phyloP scores from a whole-genome alignment of 2,329 filamentous ascomycete genomes.

The Penicillium concentricum region DNA sequence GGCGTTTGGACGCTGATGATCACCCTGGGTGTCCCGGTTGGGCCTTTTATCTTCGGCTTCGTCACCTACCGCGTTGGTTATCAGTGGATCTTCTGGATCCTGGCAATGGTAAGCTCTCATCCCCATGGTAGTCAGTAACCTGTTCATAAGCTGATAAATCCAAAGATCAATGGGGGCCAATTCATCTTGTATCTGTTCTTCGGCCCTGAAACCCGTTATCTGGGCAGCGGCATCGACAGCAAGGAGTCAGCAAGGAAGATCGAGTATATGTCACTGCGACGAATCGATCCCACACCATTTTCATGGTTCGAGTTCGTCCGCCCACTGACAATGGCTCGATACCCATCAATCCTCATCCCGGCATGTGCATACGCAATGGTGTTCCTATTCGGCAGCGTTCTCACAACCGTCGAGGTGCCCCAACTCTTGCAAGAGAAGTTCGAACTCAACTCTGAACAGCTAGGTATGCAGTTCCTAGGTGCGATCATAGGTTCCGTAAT shows the following conservation, averaged over 20 bases:
- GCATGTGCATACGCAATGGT: slow-evolving; percentile 58
- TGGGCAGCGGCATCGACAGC: slow-evolving; percentile 30
- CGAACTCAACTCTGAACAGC: slow-evolving; percentile 57
- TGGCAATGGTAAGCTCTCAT: slow-evolving; percentile 52
- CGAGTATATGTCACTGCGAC: slow-evolving; percentile 47
- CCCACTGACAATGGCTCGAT: slow-evolving; percentile 49
- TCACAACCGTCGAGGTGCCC: slow-evolving; percentile 60
- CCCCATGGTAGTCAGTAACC: neutral
- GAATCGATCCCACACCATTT: slow-evolving; percentile 55
- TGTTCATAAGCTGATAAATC: slow-evolving; percentile 10
- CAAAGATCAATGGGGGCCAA: slow-evolving; percentile 56
- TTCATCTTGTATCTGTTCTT: slow-evolving; percentile 58
- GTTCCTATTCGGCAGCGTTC: slow-evolving; percentile 56
- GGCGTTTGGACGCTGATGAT: slow-evolving; percentile 57
- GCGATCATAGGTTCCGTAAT: slow-evolving; percentile 59
- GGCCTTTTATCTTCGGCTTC: slow-evolving; percentile 40
- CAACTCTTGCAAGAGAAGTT: slow-evolving; percentile 58
- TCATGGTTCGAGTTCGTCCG: slow-evolving; percentile 52
- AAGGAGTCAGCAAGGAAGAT: slow-evolving; percentile 41
- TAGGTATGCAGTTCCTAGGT: slow-evolving; percentile 60
- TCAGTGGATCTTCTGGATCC: slow-evolving; percentile 60
- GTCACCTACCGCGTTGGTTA: slow-evolving; percentile 56
- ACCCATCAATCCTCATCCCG: slow-evolving; percentile 53
- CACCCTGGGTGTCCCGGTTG: slow-evolving; percentile 49
- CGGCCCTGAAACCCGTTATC: slow-evolving; percentile 56